Evolutionary conservation across 176 grass and related monocot genomes (phyloP).

Genomic region (Bonia amplexicaulis): DNA sequence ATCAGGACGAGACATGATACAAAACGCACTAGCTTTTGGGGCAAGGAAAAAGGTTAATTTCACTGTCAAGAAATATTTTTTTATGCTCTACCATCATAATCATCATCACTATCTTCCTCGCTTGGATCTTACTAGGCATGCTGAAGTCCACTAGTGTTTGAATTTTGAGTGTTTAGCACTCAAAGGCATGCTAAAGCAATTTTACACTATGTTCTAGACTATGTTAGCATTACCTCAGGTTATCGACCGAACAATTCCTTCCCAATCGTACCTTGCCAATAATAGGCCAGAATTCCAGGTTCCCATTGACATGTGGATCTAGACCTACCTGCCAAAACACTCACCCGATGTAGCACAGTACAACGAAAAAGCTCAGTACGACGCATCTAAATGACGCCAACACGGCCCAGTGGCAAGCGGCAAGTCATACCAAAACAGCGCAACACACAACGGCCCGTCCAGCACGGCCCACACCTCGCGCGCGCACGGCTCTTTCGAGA

Average conservation of each 20-base stretch:
- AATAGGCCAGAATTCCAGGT: not conserved
- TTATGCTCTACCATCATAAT: not conserved
- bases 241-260: not conserved
- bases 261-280: not conserved
- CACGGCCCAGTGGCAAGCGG: no score
- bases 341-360: no score
- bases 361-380: no score
- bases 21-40: not conserved
- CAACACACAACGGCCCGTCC: no score
- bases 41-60: not conserved
- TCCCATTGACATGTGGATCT: not conserved
- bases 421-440: no score
- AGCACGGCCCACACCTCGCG: no score
- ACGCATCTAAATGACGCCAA: no score
- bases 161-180: constrained; percentile 5
- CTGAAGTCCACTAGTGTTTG: not conserved
- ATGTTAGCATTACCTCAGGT: not conserved
- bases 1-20: not conserved
- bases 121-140: not conserved
- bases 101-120: not conserved
- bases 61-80: not conserved
- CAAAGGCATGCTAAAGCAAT: not conserved
- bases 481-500: no score
- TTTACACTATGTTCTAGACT: not conserved
- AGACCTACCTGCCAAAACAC: not conserved